A percentile compares a stretch with the other conserved stretches of the same genome.
phyloP scores from a whole-genome alignment of 2,329 filamentous ascomycete genomes.

The Penicillium paneum region DNA sequence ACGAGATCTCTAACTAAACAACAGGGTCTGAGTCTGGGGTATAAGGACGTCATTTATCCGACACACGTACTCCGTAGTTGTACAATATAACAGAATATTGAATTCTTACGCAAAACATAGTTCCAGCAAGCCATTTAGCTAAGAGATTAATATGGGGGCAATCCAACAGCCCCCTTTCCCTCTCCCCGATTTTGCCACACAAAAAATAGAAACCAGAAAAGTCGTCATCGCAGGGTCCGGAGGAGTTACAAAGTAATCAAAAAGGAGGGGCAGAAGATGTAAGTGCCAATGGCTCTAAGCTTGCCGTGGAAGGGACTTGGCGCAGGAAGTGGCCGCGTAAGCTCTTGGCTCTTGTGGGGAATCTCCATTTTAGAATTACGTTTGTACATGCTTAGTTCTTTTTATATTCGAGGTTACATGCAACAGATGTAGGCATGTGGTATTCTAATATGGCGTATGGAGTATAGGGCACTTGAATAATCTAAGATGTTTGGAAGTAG shows the following conservation, averaged over 20 bases:
- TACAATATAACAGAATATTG: too few species aligned
- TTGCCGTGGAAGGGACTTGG: slow-evolving; percentile 22
- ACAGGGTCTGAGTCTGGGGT: slow-evolving; percentile 4
- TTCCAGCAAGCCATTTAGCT: background rate
- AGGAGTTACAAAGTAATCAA: background rate
- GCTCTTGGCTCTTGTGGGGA: slow-evolving; percentile 22
- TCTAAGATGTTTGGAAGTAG: background rate
- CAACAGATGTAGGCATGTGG: background rate
- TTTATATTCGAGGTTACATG: background rate
- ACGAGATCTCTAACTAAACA: slow-evolving; percentile 11
- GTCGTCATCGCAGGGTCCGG: slow-evolving; percentile 4
- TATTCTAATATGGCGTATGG: background rate
- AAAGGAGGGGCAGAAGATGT: slow-evolving; percentile 6
- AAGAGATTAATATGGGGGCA: background rate
- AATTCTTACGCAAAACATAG: background rate
- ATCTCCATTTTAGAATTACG: background rate
- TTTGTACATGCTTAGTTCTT: background rate
- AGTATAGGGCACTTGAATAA: background rate
- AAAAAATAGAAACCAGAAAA: slow-evolving; percentile 6
- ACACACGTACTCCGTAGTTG: background rate
- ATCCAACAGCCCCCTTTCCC: slow-evolving; percentile 11
- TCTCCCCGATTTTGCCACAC: slow-evolving; percentile 6
- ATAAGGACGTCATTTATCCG: background rate
- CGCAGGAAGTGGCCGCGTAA: slow-evolving; percentile 25
- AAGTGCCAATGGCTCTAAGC: slow-evolving; percentile 15